Percentiles rank a stretch among this genome's conserved stretches.
These are phyloP conservation scores for Monosporozyma aerobia DNA, from an alignment of 805 yeast species.

Conservation along the genomic window DNA sequence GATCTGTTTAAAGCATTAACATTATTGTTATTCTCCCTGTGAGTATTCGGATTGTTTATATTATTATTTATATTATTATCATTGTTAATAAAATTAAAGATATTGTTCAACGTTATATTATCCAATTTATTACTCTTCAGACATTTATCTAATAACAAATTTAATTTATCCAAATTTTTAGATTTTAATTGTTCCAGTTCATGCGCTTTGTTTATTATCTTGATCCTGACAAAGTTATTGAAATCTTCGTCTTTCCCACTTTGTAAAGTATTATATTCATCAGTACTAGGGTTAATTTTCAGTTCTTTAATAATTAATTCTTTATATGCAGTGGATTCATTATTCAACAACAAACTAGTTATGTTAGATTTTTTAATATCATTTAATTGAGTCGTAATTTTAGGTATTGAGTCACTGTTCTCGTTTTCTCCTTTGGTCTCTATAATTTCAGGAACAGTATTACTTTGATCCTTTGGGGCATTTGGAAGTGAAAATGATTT, in stretches of 20 bases:
- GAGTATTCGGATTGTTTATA: neutral
- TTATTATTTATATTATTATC: too few relatives aligned
- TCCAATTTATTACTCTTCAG: constrained; percentile 11
- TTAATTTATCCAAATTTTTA: constrained; percentile 14
- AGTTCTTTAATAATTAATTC: constrained; percentile 1
- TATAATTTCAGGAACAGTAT: neutral
- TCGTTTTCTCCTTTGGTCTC: neutral
- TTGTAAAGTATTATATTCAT: neutral
- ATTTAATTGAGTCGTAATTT: neutral
- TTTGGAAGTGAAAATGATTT: neutral
- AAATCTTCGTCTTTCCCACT: constrained; percentile 5
- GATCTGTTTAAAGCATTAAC: neutral
- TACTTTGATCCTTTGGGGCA: neutral
- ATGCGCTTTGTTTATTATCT: constrained; percentile 13
- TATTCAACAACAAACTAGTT: neutral
- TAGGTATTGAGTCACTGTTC: neutral
- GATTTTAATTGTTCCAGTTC: constrained; percentile 15
- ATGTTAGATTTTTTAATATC: neutral
- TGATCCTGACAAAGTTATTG: constrained; percentile 12
- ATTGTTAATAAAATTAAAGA: constrained; percentile 7
- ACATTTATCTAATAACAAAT: constrained; percentile 15
- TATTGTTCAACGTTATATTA: constrained; percentile 8
- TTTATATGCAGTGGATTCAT: neutral
- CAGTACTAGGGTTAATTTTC: neutral
- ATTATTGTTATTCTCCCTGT: constrained; percentile 1